Evolutionary conservation across 257 asterid species (phyloP), one percentile per base, ranked within the genome.

Genomic region (Fraxinus excelsior): DNA sequence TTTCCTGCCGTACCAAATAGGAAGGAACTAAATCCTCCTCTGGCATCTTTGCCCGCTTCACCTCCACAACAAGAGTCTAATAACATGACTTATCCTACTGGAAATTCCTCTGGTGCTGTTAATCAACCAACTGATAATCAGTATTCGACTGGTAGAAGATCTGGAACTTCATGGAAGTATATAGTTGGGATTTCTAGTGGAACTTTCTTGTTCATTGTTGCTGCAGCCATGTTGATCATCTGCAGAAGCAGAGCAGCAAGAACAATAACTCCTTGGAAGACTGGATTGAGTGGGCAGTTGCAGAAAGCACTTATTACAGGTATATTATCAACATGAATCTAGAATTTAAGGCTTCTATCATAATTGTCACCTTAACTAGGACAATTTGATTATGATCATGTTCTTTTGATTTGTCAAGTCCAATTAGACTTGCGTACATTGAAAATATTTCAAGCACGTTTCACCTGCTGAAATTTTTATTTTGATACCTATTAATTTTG

Each of bases 191-290:
- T 89, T 69, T 84, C 82, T 5, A 71, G 79, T 56, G 83, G 84
- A 7, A 38, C 73, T 71, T 79, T 91, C 83, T 69, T 86, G 77
- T 68, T 91, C 73, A 34, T 87, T 70, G 67, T 67, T 82, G 83
- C 71, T 40, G 75, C 71, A 18, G 76, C 80, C 60, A 34, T 91
- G 76, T 56, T 90, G 53, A 19, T 85, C 75, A 25, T 84, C 76
- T 82, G 87, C 77, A 82, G 87, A 88, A 89, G 91, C 81, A 81
- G 85, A 86, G 90, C 91, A 26, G 94, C 86, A 37, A 84, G 74
- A 77, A 81, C 86, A 10, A 92, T 96, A 38, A 38, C 44, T 37
- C 97, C 97, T 56, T 96, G 98, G 99, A 91, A 85, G 84, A 89
- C 92, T 28, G 97, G 98, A 73, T 82, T 96, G 44, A 38, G 44